phyloP scores from a whole-genome alignment of 176 grass and related monocot species.

The Cocos nucifera region DNA sequence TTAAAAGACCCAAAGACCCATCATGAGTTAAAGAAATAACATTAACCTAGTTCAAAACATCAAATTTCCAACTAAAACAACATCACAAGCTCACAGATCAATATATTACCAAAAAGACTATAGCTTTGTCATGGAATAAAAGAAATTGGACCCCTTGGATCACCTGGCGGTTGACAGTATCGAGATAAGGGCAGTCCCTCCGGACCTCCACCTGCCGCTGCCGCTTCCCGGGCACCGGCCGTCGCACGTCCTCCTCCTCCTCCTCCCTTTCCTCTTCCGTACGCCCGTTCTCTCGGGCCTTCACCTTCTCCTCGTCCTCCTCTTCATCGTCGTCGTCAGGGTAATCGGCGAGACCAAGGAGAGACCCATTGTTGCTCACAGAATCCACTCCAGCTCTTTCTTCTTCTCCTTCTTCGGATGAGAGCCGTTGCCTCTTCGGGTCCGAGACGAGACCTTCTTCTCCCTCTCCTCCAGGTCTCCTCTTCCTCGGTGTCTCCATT shows the following conservation, averaged over 20 bases:
- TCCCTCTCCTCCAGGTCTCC: slow-evolving; percentile 21
- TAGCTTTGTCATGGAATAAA: no score
- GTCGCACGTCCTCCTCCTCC: slow-evolving; percentile 17
- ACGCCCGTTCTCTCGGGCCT: slow-evolving; percentile 1
- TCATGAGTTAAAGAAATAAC: no score
- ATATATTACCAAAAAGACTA: no score
- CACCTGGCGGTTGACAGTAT: slow-evolving; percentile 95
- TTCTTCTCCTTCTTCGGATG: neutral
- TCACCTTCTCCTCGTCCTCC: slow-evolving; percentile 4
- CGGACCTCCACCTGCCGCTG: slow-evolving; percentile 68
- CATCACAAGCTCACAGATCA: no score
- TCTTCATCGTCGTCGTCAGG: slow-evolving; percentile 44
- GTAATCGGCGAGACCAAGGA: slow-evolving; percentile 51
- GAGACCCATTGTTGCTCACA: neutral
- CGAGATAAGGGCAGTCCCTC: slow-evolving; percentile 92
- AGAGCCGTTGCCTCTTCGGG: slow-evolving; percentile 20
- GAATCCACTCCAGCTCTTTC: neutral
- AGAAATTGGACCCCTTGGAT: neutral
- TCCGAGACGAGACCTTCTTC: neutral
- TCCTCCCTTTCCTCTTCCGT: neutral
- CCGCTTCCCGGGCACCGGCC: slow-evolving; percentile 34
- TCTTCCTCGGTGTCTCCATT: slow-evolving; percentile 24
- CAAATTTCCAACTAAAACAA: no score
- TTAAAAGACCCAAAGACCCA: no score
- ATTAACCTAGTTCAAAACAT: no score